Base-by-base conservation (phyloP, 371 early-diverging fungal species). In the Mortierella sp. region DNA sequence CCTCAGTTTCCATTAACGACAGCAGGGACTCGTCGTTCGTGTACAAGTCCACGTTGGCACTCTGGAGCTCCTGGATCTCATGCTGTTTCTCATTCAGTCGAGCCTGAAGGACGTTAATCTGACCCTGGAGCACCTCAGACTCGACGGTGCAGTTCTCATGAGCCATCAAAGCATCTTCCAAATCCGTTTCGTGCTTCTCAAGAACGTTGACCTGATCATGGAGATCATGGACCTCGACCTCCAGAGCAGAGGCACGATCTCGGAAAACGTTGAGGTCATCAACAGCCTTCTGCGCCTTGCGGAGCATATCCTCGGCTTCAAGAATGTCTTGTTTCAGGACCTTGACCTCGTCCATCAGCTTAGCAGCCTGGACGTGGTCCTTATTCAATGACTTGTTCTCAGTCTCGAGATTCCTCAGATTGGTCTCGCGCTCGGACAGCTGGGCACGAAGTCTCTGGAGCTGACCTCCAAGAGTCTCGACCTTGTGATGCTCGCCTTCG, bases 141-240 rank as follows among this genome's bases (percentile, higher is more conserved):
- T 66, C 41, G 12, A 47, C 6, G 23, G 48, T 37, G 52, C 54
- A 66, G 19, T 59, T 47, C 42, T 66, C 67, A 15, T 54, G 67
- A 0, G 21, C 34, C 59, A 66, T 53, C 48, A 66, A 21, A 1
- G 59, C 59, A 14, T 59, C 26, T 42, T 66, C 67, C 4, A 66
- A 49, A 32, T 66, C 59, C 6, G 59, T 42, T 21, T 58, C 48
- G 21, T 66, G 67, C 53, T 59, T 66, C 54, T 66, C 67, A 0
- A 52, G 47, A 3, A 52, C 53, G 11, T 27, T 37, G 32, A 66
- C 31, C 24, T 66, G 53, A 26, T 66, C 67, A 9, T 46, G 53
- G 1, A 66, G 43, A 23, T 59, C 54, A 21, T 52, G 24, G 12
- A 66, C 67, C 4, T 59, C 59, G 3, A 57, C 49, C 15, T 58